Conservation (phyloP, 1,284 basidiomycete genomes). For the Cryptococcus jaspeensis region DNA sequence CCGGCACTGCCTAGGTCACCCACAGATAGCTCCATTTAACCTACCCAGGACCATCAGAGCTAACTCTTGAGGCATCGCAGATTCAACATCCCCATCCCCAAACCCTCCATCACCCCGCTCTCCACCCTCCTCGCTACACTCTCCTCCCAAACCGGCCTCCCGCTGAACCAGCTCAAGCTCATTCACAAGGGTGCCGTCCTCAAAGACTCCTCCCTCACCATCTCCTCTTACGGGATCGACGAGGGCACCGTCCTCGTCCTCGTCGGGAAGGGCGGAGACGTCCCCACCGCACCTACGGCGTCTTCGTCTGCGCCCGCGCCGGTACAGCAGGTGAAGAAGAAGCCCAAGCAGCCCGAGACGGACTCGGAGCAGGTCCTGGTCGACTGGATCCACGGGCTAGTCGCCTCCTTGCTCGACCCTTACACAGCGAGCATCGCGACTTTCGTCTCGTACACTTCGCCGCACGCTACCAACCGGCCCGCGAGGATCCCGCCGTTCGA, state of each 20-base stretch:
- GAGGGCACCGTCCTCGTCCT: slow-evolving; percentile 46
- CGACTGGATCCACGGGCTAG: slow-evolving; percentile 42
- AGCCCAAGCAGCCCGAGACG: slow-evolving; percentile 49
- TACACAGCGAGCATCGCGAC: slow-evolving; percentile 35
- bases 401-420: slow-evolving; percentile 33
- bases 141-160: slow-evolving; percentile 44
- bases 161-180: slow-evolving; percentile 43
- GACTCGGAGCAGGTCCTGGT: slow-evolving; percentile 42
- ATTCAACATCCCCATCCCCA: slow-evolving; percentile 51
- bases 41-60: neutral
- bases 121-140: slow-evolving; percentile 45
- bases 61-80: slow-evolving; percentile 21
- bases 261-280: slow-evolving; percentile 42
- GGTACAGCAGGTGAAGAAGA: slow-evolving; percentile 29
- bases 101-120: slow-evolving; percentile 44
- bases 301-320: slow-evolving; percentile 6
- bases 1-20: no score
- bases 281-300: slow-evolving; percentile 23
- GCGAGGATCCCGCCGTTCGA: slow-evolving; percentile 40
- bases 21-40: no score
- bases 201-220: slow-evolving; percentile 48
- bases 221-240: slow-evolving; percentile 48
- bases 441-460: slow-evolving; percentile 36
- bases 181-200: slow-evolving; percentile 52
- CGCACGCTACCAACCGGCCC: slow-evolving; percentile 35